Conservation (phyloP, 495 filamentous ascomycete genomes). For the Xeromyces bisporus region DNA sequence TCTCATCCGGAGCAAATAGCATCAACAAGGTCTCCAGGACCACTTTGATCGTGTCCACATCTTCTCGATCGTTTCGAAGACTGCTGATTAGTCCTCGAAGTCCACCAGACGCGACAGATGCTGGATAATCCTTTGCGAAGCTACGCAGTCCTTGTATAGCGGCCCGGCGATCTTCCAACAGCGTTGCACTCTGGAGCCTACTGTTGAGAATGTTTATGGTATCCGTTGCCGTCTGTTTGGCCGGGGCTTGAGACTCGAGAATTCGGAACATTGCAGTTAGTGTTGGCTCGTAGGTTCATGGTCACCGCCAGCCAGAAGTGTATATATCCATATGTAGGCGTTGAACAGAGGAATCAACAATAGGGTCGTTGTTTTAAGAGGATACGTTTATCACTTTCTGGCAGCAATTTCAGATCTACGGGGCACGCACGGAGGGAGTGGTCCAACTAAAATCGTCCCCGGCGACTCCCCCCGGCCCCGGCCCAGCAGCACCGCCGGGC, state of each 20-base stretch:
- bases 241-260: slow-evolving; percentile 67
- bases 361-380: no score
- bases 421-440: no score
- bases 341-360: no score
- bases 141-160: slow-evolving; percentile 85
- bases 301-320: slow-evolving; percentile 21
- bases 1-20: slow-evolving; percentile 65
- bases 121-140: slow-evolving; percentile 91
- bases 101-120: slow-evolving; percentile 85
- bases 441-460: no score
- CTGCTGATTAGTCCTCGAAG: slow-evolving; percentile 73
- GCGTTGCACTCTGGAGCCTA: slow-evolving; percentile 68
- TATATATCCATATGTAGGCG: slow-evolving; percentile 12
- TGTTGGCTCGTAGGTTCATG: slow-evolving; percentile 26
- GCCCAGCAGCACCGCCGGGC: no score
- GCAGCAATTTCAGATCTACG: no score
- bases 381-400: no score
- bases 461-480: no score
- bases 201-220: slow-evolving; percentile 80
- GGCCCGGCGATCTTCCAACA: slow-evolving; percentile 84
- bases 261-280: slow-evolving; percentile 63
- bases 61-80: slow-evolving; percentile 73
- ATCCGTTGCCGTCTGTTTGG: slow-evolving; percentile 88
- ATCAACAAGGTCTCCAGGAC: slow-evolving; percentile 87
- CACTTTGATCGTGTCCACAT: slow-evolving; percentile 91